Evolutionary conservation across 306 rosid genomes (phyloP).

Genomic region (Corylus americana): DNA sequence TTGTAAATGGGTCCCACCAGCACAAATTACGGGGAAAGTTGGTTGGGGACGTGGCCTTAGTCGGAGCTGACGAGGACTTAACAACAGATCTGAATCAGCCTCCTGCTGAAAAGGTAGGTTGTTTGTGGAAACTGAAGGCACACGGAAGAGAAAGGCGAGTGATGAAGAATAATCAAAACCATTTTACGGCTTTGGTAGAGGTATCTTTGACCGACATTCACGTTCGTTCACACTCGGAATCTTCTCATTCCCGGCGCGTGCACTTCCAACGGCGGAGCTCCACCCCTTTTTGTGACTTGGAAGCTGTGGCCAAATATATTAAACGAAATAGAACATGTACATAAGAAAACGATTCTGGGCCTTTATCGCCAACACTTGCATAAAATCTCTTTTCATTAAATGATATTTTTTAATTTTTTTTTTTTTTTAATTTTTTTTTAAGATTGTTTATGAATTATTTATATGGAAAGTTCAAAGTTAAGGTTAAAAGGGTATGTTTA

Average conservation of each 20-base stretch:
- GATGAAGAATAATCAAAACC: no score
- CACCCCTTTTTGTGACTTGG: constrained; percentile 18
- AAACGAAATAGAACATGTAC: no score
- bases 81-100: neutral
- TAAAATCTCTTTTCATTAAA: no score
- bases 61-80: constrained; percentile 23
- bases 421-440: no score
- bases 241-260: neutral
- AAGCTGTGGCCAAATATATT: neutral
- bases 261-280: neutral
- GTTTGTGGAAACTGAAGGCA: neutral
- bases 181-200: neutral
- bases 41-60: constrained; percentile 7
- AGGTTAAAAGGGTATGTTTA: no score
- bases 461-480: neutral
- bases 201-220: neutral
- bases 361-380: no score
- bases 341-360: no score
- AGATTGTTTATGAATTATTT: neutral
- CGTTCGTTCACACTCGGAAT: neutral
- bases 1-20: neutral
- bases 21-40: neutral
- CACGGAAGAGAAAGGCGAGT: neutral
- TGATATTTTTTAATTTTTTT: no score
- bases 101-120: no score